Evolutionary conservation across 2,329 filamentous ascomycete species (phyloP), one percentile per base, ranked within the genome.

Genomic region (Cladosporium cucumerinum): DNA sequence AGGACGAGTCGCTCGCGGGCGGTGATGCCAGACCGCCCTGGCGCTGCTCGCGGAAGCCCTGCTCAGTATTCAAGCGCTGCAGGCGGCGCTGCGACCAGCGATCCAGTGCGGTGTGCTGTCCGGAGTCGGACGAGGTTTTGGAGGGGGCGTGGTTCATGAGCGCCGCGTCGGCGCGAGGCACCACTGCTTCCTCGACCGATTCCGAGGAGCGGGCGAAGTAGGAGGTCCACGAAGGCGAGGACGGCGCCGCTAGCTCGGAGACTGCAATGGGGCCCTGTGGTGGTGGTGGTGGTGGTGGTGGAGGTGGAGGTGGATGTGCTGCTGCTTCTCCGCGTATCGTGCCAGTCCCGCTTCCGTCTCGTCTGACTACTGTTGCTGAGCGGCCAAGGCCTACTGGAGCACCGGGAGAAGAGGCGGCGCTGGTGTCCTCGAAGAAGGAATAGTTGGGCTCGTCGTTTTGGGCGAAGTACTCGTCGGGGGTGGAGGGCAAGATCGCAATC

Each of bases 1-100:
- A 63, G 39, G 46, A 34, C 25, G 68, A 65, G 36, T 70, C 67
- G 66, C 67, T 68, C 58, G 67, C 32, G 51, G 68, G 66, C 63
- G 70, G 68, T 11, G 65, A 71, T 23, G 67, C 63, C 48, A 74
- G 65, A 23, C 66, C 66, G 61, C 72, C 73, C 65, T 75, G 74
- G 49, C 75, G 70, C 69, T 76, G 74, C 68, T 77, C 75, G 54
- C 75, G 70, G 68, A 77, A 77, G 67, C 73, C 74, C 66, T 76
- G 74, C 73, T 77, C 75, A 64, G 75, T 77, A 63, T 76, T 76
- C 65, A 76, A 67, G 65, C 75, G 73, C 70, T 77, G 74, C 72
- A 76, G 71, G 57, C 75, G 73, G 63, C 75, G 72, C 68, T 77
- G 74, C 66, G 73, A 73, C 72, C 72, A 77, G 64, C 75, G 73